A percentile compares a stretch with the other conserved stretches of the same genome.
These are phyloP conservation scores for Penicillium sp. DNA, from an alignment of 2,329 filamentous ascomycete species.

Conservation along the genomic window DNA sequence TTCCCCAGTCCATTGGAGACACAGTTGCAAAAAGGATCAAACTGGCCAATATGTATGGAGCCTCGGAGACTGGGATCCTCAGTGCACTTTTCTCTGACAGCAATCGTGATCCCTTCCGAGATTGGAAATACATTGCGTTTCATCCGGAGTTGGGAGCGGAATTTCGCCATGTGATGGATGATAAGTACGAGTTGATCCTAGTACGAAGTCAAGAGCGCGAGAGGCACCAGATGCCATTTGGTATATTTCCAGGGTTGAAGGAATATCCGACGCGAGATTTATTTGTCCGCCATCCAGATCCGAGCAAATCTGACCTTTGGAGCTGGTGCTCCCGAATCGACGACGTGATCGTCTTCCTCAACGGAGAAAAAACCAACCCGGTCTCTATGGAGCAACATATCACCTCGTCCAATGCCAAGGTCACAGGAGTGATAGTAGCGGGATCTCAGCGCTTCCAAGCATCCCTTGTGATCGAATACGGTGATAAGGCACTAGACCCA, in stretches of 20 bases:
- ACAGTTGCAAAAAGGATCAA: not conserved
- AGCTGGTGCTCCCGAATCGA: conserved; percentile 19
- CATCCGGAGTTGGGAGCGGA: not conserved
- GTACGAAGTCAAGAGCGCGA: not conserved
- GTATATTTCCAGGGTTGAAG: not conserved
- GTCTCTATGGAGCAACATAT: conserved; percentile 31
- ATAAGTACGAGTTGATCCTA: not conserved
- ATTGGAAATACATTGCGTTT: not conserved
- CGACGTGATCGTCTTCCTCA: conserved; percentile 31
- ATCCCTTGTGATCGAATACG: conserved; percentile 26
- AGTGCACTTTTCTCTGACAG: conserved; percentile 9
- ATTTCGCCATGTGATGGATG: not conserved
- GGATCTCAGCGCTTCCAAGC: conserved; percentile 30
- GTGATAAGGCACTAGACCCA: not conserved
- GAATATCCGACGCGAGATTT: not conserved
- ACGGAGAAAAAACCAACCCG: conserved; percentile 28
- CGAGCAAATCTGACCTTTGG: conserved; percentile 19
- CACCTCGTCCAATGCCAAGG: conserved; percentile 3
- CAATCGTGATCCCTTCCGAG: not conserved
- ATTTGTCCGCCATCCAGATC: not conserved
- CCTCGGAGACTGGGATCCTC: not conserved
- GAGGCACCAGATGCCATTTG: not conserved
- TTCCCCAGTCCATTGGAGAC: not conserved
- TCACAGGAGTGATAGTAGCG: conserved; percentile 19
- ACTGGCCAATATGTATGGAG: not conserved